Evolutionary conservation across 2,329 filamentous ascomycete genomes (phyloP).

Genomic region (Botryotinia calthae): DNA sequence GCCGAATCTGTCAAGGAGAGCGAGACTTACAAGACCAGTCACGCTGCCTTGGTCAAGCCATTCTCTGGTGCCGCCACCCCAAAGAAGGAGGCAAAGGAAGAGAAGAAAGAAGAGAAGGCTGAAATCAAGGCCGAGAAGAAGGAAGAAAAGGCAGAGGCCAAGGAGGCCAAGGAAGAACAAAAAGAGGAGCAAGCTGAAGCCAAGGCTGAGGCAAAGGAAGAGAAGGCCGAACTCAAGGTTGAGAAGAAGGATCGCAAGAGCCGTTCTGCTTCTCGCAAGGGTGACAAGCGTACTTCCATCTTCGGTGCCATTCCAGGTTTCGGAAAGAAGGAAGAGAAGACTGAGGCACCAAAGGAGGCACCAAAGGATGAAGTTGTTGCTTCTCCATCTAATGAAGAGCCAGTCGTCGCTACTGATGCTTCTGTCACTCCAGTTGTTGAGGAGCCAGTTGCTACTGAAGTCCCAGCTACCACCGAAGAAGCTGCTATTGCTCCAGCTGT

Average conservation of each 20-base stretch:
- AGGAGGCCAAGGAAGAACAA: constrained; percentile 41
- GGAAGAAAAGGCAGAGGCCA: constrained; percentile 41
- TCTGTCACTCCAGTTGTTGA: constrained; percentile 37
- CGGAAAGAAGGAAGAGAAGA: constrained; percentile 41
- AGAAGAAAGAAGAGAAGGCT: constrained; percentile 36
- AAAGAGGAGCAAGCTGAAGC: constrained; percentile 34
- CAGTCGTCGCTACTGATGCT: constrained; percentile 25
- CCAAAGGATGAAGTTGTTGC: constrained; percentile 35
- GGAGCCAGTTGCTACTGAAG: constrained; percentile 24
- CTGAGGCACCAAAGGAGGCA: constrained; percentile 38
- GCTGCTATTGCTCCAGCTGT: constrained; percentile 40
- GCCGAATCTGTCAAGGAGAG: constrained; percentile 70
- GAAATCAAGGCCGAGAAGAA: constrained; percentile 38
- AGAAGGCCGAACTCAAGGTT: constrained; percentile 34
- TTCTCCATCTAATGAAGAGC: constrained; percentile 26
- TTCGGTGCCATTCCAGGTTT: constrained; percentile 54
- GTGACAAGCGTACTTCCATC: constrained; percentile 54
- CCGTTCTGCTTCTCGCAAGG: constrained; percentile 61
- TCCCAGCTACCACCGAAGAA: constrained; percentile 6
- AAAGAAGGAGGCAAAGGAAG: constrained; percentile 40
- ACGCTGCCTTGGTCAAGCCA: constrained; percentile 43
- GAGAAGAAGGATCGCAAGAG: constrained; percentile 56
- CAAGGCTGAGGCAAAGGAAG: constrained; percentile 37
- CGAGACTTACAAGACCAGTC: constrained; percentile 76
- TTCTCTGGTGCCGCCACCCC: constrained; percentile 39